Evolutionary conservation across 2,329 filamentous ascomycete species (phyloP).

Genomic region (Epichloe gansuensis): DNA sequence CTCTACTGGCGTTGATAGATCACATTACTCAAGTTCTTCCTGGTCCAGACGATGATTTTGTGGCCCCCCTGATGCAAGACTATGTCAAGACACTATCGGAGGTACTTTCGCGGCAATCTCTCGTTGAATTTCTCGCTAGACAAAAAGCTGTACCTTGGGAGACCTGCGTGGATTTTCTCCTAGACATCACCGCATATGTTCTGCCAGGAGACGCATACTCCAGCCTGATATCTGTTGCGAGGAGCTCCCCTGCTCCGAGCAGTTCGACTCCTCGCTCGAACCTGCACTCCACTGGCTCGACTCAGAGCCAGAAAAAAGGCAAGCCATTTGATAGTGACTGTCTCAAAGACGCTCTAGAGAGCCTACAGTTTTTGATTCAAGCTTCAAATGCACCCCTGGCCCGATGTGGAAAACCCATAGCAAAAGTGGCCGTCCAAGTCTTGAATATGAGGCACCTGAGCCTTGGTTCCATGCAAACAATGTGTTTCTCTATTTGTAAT

Average conservation of each 20-base stretch:
- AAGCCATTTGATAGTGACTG: conserved; percentile 19
- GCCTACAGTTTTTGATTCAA: conserved; percentile 49
- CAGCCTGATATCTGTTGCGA: not conserved
- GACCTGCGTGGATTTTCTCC: conserved; percentile 56
- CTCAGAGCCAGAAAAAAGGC: conserved; percentile 17
- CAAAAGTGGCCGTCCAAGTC: conserved; percentile 44
- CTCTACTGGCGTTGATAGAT: conserved; percentile 63
- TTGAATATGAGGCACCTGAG: conserved; percentile 45
- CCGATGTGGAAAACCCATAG: conserved; percentile 40
- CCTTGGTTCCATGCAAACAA: conserved; percentile 51
- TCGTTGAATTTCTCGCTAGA: conserved; percentile 64
- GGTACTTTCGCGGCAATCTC: conserved; percentile 59
- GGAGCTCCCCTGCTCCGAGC: conserved; percentile 34
- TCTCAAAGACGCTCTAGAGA: conserved; percentile 38
- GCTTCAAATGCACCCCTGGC: conserved; percentile 55
- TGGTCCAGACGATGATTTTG: conserved; percentile 45
- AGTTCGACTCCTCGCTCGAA: conserved; percentile 18
- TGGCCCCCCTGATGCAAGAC: conserved; percentile 59
- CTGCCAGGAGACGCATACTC: conserved; percentile 24
- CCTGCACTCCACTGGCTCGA: conserved; percentile 16
- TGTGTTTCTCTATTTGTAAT: conserved; percentile 67
- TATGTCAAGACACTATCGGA: conserved; percentile 65
- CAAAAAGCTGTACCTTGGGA: conserved; percentile 51
- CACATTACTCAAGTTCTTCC: conserved; percentile 69
- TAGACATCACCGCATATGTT: conserved; percentile 43